Conservation (phyloP, 352 stramenopile species). For the Globisporangium lucens region DNA sequence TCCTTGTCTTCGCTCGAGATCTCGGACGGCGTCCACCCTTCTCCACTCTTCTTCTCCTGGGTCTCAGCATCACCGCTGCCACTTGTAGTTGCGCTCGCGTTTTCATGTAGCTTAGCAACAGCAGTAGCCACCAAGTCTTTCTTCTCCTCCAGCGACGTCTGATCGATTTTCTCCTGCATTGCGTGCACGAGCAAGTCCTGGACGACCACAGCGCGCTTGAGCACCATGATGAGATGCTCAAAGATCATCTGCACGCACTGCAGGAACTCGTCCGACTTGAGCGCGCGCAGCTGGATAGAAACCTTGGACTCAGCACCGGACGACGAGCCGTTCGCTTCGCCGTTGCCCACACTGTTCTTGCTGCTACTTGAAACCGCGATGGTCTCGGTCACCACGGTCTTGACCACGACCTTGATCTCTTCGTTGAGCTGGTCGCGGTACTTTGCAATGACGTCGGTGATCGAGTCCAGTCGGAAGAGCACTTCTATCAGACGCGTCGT, state of each 20-base stretch:
- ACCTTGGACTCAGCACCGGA: constrained; percentile 70
- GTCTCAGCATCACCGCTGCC: background rate
- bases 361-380: constrained; percentile 65
- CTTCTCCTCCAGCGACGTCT: constrained; percentile 39
- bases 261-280: constrained; percentile 83
- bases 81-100: background rate
- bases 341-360: constrained; percentile 21
- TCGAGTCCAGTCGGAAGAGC: constrained; percentile 70
- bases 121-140: constrained; percentile 15
- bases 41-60: constrained; percentile 15
- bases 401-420: constrained; percentile 86
- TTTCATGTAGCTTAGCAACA: background rate
- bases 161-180: constrained; percentile 73
- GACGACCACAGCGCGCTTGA: constrained; percentile 77
- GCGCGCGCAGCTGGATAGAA: constrained; percentile 69
- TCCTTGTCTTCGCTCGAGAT: constrained; percentile 45
- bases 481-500: constrained; percentile 60
- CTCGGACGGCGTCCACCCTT: constrained; percentile 41
- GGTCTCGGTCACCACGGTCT: constrained; percentile 87
- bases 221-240: constrained; percentile 79
- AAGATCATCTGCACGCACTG: constrained; percentile 90
- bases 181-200: constrained; percentile 65
- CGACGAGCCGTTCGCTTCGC: constrained; percentile 13
- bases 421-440: constrained; percentile 83
- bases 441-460: constrained; percentile 66